These are phyloP conservation scores for Trametes meyenii DNA, from an alignment of 768 basidiomycete species.

Conservation along the genomic window DNA sequence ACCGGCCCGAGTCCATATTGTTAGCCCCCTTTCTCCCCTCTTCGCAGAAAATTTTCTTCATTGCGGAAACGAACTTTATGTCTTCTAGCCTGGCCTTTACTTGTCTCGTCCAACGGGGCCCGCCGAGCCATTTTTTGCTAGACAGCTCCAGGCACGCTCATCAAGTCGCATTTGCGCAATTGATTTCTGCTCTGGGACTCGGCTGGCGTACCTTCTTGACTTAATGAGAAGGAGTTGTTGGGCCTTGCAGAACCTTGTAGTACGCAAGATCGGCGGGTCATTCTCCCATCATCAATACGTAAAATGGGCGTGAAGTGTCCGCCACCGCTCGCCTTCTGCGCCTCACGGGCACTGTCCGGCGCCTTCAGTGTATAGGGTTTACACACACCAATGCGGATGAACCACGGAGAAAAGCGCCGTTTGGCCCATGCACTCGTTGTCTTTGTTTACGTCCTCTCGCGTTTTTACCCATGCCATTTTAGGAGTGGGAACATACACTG, in stretches of 20 bases:
- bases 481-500: conserved; percentile 1
- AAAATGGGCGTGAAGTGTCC: conserved; percentile 14
- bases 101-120: background rate
- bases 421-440: background rate
- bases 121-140: background rate
- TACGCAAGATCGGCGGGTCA: conserved; percentile 17
- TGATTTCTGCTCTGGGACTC: conserved; percentile 8
- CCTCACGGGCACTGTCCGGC: conserved; percentile 13
- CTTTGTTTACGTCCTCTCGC: background rate
- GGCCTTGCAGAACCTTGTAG: conserved; percentile 14
- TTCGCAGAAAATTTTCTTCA: background rate
- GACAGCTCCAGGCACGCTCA: background rate
- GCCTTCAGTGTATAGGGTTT: conserved; percentile 8
- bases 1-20: background rate
- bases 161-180: background rate
- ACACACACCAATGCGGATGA: conserved; percentile 9
- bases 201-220: conserved; percentile 24
- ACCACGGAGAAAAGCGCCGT: conserved; percentile 15
- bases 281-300: conserved; percentile 22
- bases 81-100: background rate
- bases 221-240: conserved; percentile 13
- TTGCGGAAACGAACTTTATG: background rate
- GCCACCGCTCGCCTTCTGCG: conserved; percentile 11
- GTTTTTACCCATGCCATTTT: background rate
- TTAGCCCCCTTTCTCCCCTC: background rate